Evolutionary conservation across 768 basidiomycete genomes (phyloP), one percentile per base, ranked within the genome.

Genomic region (Trametes meyenii): DNA sequence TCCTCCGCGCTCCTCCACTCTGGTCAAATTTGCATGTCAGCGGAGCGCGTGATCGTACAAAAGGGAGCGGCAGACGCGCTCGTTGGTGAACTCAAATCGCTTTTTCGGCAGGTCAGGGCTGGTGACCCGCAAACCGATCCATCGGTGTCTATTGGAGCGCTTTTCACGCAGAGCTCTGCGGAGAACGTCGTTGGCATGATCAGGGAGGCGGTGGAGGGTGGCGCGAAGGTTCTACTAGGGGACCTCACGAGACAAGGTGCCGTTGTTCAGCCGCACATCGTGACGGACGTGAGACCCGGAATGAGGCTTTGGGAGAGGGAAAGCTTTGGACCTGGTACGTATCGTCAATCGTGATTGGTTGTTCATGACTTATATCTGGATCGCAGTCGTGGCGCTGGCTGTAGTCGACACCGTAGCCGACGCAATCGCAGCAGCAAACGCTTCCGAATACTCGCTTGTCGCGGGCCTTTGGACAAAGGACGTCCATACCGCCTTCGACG

Each of bases 11-110:
- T 83, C 66, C 52, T 76, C 0, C 74, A 81, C 67, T 82, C 81
- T 13, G 83, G 84, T 0, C 83, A 85, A 71, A 75, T 84, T 44
- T 85, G 84, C 72, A 83, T 85, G 81, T 83, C 83, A 1, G 80
- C 83, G 8, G 83, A 83, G 65, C 80, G 84, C 7, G 79, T 85
- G n/a, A 81, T 85, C 45, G 80, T 79, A 33, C 81, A 83, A 62
- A 71, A 76, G 17, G 73, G 69, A 8, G 71, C 78, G 13, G 75
- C 79, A 11, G 70, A 76, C 0, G 57, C 58, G 1, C 74, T 85
- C 13, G 67, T 79, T 13, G 56, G 67, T 3, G 65, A 74, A 11
- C 68, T 85, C 16, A 71, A 71, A 38, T 56, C 63, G 2, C 70
- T 80, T 3, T 71, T 68, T 46, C 66, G 61, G 49, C 53, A 65